Conservation (phyloP, 108 stramenopile species). For the Nitzschia putrida region DNA sequence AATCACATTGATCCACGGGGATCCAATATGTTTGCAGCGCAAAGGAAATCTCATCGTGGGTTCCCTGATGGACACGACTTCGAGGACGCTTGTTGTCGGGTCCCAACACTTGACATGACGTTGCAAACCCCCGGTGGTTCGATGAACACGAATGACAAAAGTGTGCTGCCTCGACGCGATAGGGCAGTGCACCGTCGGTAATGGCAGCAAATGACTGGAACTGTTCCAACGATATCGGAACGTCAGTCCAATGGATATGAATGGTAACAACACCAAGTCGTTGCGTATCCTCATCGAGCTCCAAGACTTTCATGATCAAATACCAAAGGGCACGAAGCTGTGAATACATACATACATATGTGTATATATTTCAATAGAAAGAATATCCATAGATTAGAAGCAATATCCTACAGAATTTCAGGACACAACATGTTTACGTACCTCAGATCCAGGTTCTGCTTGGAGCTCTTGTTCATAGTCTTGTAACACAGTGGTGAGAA, state of each 20-base stretch:
- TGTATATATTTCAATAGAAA: no score
- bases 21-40: conserved; percentile 35
- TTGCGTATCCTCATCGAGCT: conserved; percentile 23
- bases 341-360: no score
- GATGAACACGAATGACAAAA: neutral
- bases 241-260: neutral
- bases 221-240: neutral
- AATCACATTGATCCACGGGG: conserved; percentile 1
- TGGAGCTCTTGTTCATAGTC: no score
- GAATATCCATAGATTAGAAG: no score
- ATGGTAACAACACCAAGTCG: neutral
- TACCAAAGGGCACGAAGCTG: conserved; percentile 19
- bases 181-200: neutral
- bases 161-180: neutral
- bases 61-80: conserved; percentile 12
- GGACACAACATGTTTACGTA: no score
- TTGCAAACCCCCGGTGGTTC: neutral
- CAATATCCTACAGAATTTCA: no score
- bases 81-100: neutral
- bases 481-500: no score
- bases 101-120: neutral
- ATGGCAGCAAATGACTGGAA: neutral
- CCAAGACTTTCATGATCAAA: conserved; percentile 2
- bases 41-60: conserved; percentile 9
- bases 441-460: no score